Base-by-base conservation (phyloP, 495 filamentous ascomycete genomes). In the Aspergillus sclerotiicarbonarius region DNA sequence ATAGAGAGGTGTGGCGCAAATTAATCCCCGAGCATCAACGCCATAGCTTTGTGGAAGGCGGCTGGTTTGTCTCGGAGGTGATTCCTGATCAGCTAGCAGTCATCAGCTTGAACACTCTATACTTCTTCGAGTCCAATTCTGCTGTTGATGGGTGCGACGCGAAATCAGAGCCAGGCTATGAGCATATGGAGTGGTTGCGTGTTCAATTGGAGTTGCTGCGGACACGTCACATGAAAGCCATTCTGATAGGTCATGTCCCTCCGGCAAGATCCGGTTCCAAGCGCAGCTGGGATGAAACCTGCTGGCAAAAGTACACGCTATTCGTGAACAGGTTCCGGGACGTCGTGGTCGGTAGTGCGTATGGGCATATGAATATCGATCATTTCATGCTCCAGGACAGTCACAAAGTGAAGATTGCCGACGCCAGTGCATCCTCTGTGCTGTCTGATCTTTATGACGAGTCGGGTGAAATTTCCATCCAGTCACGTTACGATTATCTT, bases 301-400 rank as follows among this genome's bases (percentile, higher is more conserved):
- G 94, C 74, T 99, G 95, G 94, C 94, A 96, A 70, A 96, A 96
- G 67, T 99, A 96, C 71, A 88, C 92, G 0, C 76, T 97, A 3
- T 97, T 91, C 91, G 70, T 92, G 62, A 79, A 84, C 64, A 90
- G 91, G 64, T 99, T 91, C 64, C 89, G 95, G 35, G 94, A 99
- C 70, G 86, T 99, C 10, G 76, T 99, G 10, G 81, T 91, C 35
- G 82, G 83, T 7, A 84, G 84, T 15, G 55, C 94, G 15, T 99
- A 89, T 62, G 94, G 93, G 2, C 94, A 99, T 68, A 98, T 99
- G 92, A 99, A 99, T 67, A 88, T 96, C 59, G 94, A 99, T 65
- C 94, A 99, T 68, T 99, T 98, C 73, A 82, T 98, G 65, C 73
- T 99, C 8, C 92, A 96, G 64, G 94, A 97, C 74, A 89, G 83